These are phyloP conservation scores for Thymus quinquecostatus DNA, from an alignment of 257 asterid genomes.

Conservation along the genomic window DNA sequence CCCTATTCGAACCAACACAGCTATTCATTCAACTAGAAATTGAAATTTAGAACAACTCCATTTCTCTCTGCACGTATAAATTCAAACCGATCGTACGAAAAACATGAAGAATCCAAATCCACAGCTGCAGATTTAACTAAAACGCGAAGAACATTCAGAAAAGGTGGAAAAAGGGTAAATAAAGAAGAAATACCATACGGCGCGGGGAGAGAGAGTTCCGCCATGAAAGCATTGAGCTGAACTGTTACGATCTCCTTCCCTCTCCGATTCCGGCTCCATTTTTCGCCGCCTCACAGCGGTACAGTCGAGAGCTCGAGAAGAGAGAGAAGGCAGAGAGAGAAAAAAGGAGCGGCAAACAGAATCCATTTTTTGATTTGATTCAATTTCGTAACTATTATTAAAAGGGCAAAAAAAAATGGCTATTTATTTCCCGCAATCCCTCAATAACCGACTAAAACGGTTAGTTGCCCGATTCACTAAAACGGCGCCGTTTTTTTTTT, in stretches of 20 bases:
- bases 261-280: background rate
- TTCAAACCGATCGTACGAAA: background rate
- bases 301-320: too few relatives aligned
- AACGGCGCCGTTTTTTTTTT: too few relatives aligned
- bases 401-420: too few relatives aligned
- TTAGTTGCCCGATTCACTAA: too few relatives aligned
- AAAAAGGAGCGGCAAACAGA: too few relatives aligned
- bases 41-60: background rate
- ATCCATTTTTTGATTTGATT: too few relatives aligned
- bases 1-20: background rate
- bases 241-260: background rate
- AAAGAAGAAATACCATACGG: background rate
- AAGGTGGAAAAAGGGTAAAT: background rate
- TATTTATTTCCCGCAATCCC: too few relatives aligned
- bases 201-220: background rate
- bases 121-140: background rate
- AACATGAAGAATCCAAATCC: background rate
- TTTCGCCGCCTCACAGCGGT: too few relatives aligned
- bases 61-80: background rate
- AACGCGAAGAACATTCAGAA: background rate
- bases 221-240: background rate
- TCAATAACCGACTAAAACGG: too few relatives aligned
- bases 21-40: background rate
- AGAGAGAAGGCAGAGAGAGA: too few relatives aligned
- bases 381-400: too few relatives aligned